A percentile compares a stretch with the other conserved stretches of the same genome.
Evolutionary conservation across 2,329 filamentous ascomycete species (phyloP).

Genomic region (Aspergillus tamarii): DNA sequence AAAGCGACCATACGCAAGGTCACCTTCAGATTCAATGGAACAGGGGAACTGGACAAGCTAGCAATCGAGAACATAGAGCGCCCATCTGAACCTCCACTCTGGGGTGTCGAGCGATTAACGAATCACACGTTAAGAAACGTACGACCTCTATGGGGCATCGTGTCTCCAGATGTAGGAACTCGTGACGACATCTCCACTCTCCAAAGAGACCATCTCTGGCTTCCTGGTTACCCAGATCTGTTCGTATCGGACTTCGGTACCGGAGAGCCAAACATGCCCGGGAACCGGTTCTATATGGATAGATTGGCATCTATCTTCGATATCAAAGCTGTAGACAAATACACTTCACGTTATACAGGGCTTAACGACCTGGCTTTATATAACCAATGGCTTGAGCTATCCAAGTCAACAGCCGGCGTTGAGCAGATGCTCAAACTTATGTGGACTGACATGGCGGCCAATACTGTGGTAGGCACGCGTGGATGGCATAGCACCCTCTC

Average conservation of each 20-base stretch:
- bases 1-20: neutral
- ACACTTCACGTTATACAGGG: neutral
- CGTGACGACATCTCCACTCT: neutral
- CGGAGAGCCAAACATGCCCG: neutral
- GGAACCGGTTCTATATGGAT: neutral
- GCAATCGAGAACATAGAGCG: neutral
- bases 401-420: neutral
- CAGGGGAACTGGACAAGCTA: neutral
- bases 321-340: neutral
- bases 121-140: neutral
- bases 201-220: neutral
- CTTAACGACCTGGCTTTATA: neutral
- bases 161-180: neutral
- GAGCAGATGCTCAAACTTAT: neutral
- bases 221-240: neutral
- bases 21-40: neutral
- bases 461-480: neutral
- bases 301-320: neutral
- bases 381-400: neutral
- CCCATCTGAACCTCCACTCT: neutral
- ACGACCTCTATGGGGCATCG: neutral
- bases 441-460: slow-evolving; percentile 5
- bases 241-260: neutral
- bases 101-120: neutral
- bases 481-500: neutral